Evolutionary conservation across 2,329 filamentous ascomycete genomes (phyloP).

Genomic region (Pseudopyricularia cyperi): DNA sequence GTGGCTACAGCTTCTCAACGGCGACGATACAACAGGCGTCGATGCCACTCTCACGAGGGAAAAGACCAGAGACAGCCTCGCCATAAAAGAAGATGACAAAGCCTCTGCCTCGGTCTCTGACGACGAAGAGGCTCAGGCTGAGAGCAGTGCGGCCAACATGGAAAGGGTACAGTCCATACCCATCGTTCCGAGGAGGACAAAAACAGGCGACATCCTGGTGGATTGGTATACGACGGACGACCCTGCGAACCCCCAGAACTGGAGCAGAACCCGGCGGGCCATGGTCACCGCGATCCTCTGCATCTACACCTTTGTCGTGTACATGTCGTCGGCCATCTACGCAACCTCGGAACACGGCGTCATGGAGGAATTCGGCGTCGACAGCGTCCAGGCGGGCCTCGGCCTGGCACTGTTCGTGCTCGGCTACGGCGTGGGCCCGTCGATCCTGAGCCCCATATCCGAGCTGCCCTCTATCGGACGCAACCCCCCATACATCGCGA

Average conservation of each 20-base stretch:
- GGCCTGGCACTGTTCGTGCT: conserved; percentile 45
- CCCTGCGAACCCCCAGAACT: conserved; percentile 37
- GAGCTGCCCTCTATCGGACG: conserved; percentile 49
- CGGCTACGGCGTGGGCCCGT: conserved; percentile 24
- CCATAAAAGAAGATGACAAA: conserved; percentile 2
- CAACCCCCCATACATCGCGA: conserved; percentile 54
- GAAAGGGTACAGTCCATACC: conserved; percentile 15
- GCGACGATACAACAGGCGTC: conserved; percentile 55
- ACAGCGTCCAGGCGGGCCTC: conserved; percentile 30
- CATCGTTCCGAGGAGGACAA: conserved; percentile 15
- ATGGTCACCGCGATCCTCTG: conserved; percentile 24
- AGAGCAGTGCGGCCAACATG: conserved; percentile 5
- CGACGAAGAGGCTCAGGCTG: neutral
- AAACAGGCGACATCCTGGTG: conserved; percentile 16
- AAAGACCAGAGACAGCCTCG: conserved; percentile 30
- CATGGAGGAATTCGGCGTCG: conserved; percentile 34
- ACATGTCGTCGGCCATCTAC: conserved; percentile 25
- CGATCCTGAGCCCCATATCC: conserved; percentile 42
- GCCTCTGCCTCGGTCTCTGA: neutral
- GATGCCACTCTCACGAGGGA: conserved; percentile 41
- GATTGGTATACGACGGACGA: conserved; percentile 33
- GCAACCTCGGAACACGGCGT: conserved; percentile 23
- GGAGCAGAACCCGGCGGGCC: conserved; percentile 23
- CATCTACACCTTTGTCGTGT: conserved; percentile 37
- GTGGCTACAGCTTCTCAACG: conserved; percentile 58